Evolutionary conservation across 768 basidiomycete species (phyloP).

Genomic region (Leccinum incarnatum): DNA sequence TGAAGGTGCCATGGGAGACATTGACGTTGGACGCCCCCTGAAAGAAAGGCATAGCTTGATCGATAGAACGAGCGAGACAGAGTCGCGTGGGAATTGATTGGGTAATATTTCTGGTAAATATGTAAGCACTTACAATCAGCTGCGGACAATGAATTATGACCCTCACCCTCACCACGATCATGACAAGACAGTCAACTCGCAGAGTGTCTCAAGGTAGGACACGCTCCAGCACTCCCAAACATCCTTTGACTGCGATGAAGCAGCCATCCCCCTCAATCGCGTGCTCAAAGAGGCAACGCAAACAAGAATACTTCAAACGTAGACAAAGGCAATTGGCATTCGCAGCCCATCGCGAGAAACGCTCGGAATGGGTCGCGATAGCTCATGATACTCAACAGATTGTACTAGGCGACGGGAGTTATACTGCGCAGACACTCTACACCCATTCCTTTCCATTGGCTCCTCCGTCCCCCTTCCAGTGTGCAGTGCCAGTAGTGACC

Average conservation of each 20-base stretch:
- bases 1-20: constrained; percentile 16
- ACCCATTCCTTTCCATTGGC: constrained; percentile 3
- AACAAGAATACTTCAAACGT: constrained; percentile 21
- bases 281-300: constrained; percentile 20
- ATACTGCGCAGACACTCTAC: constrained; percentile 30
- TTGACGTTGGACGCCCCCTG: constrained; percentile 19
- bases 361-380: constrained; percentile 31
- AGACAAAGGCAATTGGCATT: constrained; percentile 20
- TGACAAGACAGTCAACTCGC: constrained; percentile 21
- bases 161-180: constrained; percentile 5
- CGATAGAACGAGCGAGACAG: neutral
- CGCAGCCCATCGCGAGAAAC: constrained; percentile 23
- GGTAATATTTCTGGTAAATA: neutral
- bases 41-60: constrained; percentile 25
- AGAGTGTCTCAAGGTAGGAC: constrained; percentile 28
- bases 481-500: constrained; percentile 7
- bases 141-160: neutral
- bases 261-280: constrained; percentile 18
- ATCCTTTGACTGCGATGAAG: constrained; percentile 24
- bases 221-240: constrained; percentile 23
- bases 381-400: constrained; percentile 38
- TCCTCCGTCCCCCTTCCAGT: constrained; percentile 18
- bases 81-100: neutral
- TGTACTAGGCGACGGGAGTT: constrained; percentile 41
- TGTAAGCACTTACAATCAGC: neutral